A percentile compares a stretch with the other conserved stretches of the same genome.
These are phyloP conservation scores for Mycena polygramma DNA, from an alignment of 768 basidiomycete genomes.

Conservation along the genomic window DNA sequence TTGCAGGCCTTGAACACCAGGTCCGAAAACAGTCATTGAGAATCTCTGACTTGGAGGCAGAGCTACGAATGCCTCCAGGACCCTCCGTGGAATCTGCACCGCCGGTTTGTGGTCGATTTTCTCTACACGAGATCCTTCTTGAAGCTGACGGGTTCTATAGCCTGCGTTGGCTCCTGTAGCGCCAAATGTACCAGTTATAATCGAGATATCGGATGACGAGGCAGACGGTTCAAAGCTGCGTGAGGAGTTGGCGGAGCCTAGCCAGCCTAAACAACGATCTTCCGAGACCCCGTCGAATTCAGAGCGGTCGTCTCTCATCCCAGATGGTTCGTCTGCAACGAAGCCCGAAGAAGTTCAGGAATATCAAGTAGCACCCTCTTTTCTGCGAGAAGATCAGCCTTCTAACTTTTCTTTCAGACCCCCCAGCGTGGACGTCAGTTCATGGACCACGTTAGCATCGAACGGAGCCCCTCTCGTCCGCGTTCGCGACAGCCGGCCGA, in stretches of 20 bases:
- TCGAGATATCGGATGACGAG: constrained; percentile 32
- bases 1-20: constrained; percentile 13
- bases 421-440: background rate
- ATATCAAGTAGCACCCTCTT: background rate
- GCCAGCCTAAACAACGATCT: background rate
- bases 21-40: background rate
- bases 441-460: constrained; percentile 10
- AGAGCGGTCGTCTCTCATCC: background rate
- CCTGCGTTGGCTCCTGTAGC: background rate
- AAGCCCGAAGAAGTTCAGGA: background rate
- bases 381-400: too few relatives aligned
- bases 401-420: background rate
- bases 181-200: background rate
- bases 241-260: too few relatives aligned
- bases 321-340: too few relatives aligned
- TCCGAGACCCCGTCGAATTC: background rate
- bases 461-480: background rate
- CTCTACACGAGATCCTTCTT: background rate
- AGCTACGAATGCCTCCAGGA: background rate
- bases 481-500: too few relatives aligned
- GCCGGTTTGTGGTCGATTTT: background rate
- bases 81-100: background rate
- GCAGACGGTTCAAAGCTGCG: background rate
- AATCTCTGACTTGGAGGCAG: constrained; percentile 11
- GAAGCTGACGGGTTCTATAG: background rate